Evolutionary conservation across 345 rosid species (phyloP), one percentile per base, ranked within the genome.

Genomic region (Chamaenerion angustifolium): DNA sequence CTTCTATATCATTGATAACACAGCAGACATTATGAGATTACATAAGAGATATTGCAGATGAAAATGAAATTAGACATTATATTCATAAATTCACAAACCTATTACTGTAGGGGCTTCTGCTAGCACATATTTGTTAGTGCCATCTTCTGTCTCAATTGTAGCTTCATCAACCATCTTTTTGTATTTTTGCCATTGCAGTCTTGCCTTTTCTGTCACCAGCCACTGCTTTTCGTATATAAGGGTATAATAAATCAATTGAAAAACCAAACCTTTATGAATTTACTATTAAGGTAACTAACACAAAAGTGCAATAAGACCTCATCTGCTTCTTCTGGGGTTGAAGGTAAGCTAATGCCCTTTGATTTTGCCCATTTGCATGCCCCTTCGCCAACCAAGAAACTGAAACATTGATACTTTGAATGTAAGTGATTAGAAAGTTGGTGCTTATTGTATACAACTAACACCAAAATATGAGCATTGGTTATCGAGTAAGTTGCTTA

Each of bases 301-400:
- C 4, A 5, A 31, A 31, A 3, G 37, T 31, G 6, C 25, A 25
- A 16, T 12, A 35, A 37, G 21, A 90, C 98, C 98, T 83, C 68
- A 43, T 90, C 73, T 42, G 89, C 85, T 71, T 83, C 79, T 19
- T 42, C 59, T 58, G 42, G 42, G 49, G 76, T 77, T 46, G 58
- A 79, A 37, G 84, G 76, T 48, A 74, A 57, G 55, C 52, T 14
- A 75, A 75, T 48, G 55, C 76, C 83, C 67, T 74, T 82, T 57
- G 87, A 78, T 51, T 68, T 72, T 31, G 82, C 95, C 96, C 95
- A 92, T 56, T 51, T 25, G 40, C 71, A 65, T 16, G 98, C 95
- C 64, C 96, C 96, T 78, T 87, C 98, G 56, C 98, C 95, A 51
- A 67, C 98, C 76, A 92, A 78, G 67, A 92, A 78, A 92, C 96